A percentile compares a stretch with the other conserved stretches of the same genome.
phyloP scores from a whole-genome alignment of 345 rosid genomes.

The Raphanus sativus region DNA sequence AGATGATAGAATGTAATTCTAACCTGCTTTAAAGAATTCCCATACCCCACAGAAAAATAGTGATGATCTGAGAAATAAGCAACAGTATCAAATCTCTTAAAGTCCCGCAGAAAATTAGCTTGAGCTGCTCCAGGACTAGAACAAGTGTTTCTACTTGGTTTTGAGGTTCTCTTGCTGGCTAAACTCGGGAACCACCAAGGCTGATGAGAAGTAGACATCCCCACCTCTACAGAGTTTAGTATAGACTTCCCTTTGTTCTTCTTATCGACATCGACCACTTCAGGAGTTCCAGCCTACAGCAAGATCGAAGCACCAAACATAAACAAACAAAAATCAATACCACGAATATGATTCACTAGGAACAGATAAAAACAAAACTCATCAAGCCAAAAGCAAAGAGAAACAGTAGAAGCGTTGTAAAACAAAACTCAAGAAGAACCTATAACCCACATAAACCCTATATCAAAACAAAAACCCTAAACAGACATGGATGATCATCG shows the following conservation, averaged over 20 bases:
- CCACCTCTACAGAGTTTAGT: constrained; percentile 60
- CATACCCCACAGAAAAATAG: constrained; percentile 42
- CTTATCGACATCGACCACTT: constrained; percentile 51
- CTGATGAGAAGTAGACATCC: constrained; percentile 21
- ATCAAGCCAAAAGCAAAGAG: not conserved
- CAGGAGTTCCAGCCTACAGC: constrained; percentile 46
- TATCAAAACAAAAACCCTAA: constrained; percentile 9
- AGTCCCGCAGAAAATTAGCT: constrained; percentile 51
- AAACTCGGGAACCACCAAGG: constrained; percentile 50
- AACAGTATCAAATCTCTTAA: constrained; percentile 69
- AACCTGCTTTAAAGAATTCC: constrained; percentile 55
- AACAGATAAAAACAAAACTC: not conserved
- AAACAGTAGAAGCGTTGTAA: not conserved
- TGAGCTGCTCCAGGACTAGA: constrained; percentile 13
- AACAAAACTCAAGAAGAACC: not conserved
- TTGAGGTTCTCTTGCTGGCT: constrained; percentile 13
- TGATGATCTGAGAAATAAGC: constrained; percentile 71
- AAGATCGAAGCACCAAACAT: constrained; percentile 9
- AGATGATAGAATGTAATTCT: not conserved
- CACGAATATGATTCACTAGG: not conserved
- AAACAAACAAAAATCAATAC: not conserved
- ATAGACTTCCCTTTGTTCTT: constrained; percentile 62
- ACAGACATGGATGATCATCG: constrained; percentile 23
- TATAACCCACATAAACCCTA: constrained; percentile 1
- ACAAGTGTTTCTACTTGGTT: not conserved